A percentile compares a stretch with the other conserved stretches of the same genome.
Evolutionary conservation across 768 basidiomycete genomes (phyloP).

Genomic region (Tricholoma flavovirens): DNA sequence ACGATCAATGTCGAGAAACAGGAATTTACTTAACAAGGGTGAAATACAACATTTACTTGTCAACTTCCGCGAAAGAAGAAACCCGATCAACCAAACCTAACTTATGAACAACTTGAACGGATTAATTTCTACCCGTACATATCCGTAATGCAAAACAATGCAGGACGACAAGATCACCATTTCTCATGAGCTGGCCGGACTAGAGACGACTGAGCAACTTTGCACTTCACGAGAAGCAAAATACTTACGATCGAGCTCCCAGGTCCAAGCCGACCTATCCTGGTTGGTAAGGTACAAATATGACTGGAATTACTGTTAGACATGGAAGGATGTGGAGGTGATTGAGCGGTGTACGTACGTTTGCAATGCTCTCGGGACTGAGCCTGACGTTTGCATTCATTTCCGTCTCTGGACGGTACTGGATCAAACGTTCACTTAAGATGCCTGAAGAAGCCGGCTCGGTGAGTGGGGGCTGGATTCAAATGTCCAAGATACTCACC

Average conservation of each 20-base stretch:
- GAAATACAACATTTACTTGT: too few relatives aligned
- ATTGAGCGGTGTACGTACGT: conserved; percentile 33
- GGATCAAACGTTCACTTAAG: conserved; percentile 25
- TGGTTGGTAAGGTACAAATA: conserved; percentile 65
- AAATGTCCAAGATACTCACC: conserved; percentile 20
- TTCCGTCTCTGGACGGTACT: conserved; percentile 31
- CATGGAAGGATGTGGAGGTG: background rate
- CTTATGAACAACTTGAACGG: too few relatives aligned
- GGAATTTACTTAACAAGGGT: too few relatives aligned
- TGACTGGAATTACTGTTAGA: conserved; percentile 33
- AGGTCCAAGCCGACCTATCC: conserved; percentile 69
- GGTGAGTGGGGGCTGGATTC: background rate
- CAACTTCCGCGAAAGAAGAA: too few relatives aligned
- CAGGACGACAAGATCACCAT: conserved; percentile 1
- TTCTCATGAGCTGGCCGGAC: conserved; percentile 32
- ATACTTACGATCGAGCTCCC: conserved; percentile 71
- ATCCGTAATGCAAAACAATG: too few relatives aligned
- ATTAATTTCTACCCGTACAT: too few relatives aligned
- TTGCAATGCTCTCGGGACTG: conserved; percentile 63
- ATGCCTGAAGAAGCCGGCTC: conserved; percentile 24
- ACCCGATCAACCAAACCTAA: too few relatives aligned
- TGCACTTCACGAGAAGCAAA: background rate
- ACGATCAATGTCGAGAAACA: too few relatives aligned
- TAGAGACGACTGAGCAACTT: conserved; percentile 6
- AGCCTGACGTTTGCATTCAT: conserved; percentile 44